Evolutionary conservation across 345 rosid genomes (phyloP).

Genomic region (Reutealis trisperma): DNA sequence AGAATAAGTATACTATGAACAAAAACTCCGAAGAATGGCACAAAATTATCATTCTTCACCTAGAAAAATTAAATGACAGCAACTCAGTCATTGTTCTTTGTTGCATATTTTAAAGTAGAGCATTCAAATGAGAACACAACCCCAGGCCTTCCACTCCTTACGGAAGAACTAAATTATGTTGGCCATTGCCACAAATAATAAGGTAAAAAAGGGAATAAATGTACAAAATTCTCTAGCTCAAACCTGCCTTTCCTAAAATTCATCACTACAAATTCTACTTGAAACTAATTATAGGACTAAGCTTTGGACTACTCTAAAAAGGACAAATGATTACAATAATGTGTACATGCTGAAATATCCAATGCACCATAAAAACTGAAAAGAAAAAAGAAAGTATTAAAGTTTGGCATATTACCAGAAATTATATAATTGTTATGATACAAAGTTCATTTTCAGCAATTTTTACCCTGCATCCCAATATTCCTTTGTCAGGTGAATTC

Average conservation of each 20-base stretch:
- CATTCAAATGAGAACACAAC: neutral
- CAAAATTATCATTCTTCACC: neutral
- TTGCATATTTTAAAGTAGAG: neutral
- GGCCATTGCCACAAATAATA: constrained; percentile 10
- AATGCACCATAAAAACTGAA: constrained; percentile 27
- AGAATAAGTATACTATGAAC: too few relatives aligned
- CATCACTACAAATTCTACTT: constrained; percentile 17
- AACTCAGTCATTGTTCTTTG: neutral
- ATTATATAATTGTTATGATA: constrained; percentile 38
- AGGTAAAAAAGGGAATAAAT: constrained; percentile 11
- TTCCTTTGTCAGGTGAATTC: constrained; percentile 35
- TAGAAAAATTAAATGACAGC: neutral
- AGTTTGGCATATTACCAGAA: constrained; percentile 25
- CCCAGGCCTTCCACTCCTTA: constrained; percentile 6
- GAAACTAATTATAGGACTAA: constrained; percentile 20
- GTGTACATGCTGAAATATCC: constrained; percentile 31
- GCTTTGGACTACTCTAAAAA: constrained; percentile 22
- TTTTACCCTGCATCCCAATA: constrained; percentile 37
- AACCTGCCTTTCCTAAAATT: constrained; percentile 26
- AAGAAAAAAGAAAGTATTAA: constrained; percentile 8
- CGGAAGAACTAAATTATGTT: neutral
- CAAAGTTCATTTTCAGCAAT: constrained; percentile 35
- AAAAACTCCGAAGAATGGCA: neutral
- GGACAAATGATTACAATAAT: constrained; percentile 24
- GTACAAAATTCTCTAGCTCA: constrained; percentile 20